Conservation (phyloP, 2,329 filamentous ascomycete species). For the Thelonectria discophora region DNA sequence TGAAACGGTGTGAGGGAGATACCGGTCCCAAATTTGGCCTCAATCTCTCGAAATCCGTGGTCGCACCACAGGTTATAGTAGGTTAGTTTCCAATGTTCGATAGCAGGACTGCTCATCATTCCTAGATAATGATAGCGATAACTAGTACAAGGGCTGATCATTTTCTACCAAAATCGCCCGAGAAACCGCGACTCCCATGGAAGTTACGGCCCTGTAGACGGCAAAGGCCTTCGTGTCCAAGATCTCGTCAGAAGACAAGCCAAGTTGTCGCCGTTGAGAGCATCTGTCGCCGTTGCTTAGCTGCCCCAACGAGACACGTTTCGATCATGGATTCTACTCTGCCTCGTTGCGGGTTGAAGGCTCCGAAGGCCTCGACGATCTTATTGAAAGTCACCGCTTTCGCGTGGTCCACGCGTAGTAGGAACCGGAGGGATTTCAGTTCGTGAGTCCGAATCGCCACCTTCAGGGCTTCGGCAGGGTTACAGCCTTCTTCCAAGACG, state of each 20-base stretch:
- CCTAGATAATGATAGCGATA: too few relatives aligned
- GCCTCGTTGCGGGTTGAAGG: too few relatives aligned
- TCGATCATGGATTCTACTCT: too few relatives aligned
- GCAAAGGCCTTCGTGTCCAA: neutral
- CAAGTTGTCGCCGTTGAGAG: neutral
- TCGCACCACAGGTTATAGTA: neutral
- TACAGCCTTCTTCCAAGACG: neutral
- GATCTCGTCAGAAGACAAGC: neutral
- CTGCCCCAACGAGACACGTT: neutral
- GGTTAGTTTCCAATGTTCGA: too few relatives aligned
- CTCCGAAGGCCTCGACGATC: too few relatives aligned
- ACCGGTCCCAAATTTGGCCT: neutral
- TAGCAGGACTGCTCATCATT: too few relatives aligned
- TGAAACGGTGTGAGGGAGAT: neutral
- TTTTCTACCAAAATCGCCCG: neutral
- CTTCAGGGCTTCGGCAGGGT: neutral
- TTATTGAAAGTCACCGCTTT: neutral
- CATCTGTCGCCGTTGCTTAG: neutral
- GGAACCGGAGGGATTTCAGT: neutral
- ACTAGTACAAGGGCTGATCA: too few relatives aligned
- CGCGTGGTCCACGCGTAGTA: neutral
- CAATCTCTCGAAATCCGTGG: neutral
- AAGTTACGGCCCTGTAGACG: neutral
- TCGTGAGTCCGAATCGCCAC: neutral
- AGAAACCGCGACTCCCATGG: neutral